These are phyloP conservation scores for Phytophthora lateralis DNA, from an alignment of 352 stramenopile species.

Conservation along the genomic window DNA sequence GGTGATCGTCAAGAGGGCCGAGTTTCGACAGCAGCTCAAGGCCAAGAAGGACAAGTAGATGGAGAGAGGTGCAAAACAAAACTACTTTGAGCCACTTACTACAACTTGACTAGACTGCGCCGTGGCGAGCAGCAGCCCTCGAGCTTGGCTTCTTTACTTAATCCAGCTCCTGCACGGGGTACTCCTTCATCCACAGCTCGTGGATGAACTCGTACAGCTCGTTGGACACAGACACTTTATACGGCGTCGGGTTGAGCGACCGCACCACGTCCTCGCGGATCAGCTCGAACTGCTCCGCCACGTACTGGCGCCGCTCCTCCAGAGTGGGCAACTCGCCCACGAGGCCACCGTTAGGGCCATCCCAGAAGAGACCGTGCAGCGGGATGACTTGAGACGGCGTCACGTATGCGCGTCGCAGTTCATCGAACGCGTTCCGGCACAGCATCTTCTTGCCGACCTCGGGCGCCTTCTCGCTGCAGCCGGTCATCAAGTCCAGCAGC, in stretches of 20 bases:
- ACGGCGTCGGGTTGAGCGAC: constrained; percentile 95
- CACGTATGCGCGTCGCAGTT: constrained; percentile 94
- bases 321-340: constrained; percentile 69
- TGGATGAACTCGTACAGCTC: constrained; percentile 95
- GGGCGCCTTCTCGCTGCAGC: constrained; percentile 82
- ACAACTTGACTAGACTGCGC: constrained; percentile 21
- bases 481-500: constrained; percentile 92
- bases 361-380: constrained; percentile 92
- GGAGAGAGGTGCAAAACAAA: constrained; percentile 21
- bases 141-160: constrained; percentile 32
- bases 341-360: constrained; percentile 82
- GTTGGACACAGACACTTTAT: constrained; percentile 93
- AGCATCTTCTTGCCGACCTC: constrained; percentile 87
- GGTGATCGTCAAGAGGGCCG: constrained; percentile 75
- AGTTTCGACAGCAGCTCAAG: constrained; percentile 60
- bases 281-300: constrained; percentile 92
- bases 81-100: constrained; percentile 36
- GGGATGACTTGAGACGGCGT: constrained; percentile 90
- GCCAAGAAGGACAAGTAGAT: constrained; percentile 55
- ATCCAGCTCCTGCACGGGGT: constrained; percentile 82
- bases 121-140: constrained; percentile 11
- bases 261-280: constrained; percentile 95
- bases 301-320: constrained; percentile 84
- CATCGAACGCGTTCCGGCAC: constrained; percentile 97
- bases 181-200: constrained; percentile 95